Evolutionary conservation across 169 alveolate species (phyloP).

Genomic region (Cryptosporidium muris): DNA sequence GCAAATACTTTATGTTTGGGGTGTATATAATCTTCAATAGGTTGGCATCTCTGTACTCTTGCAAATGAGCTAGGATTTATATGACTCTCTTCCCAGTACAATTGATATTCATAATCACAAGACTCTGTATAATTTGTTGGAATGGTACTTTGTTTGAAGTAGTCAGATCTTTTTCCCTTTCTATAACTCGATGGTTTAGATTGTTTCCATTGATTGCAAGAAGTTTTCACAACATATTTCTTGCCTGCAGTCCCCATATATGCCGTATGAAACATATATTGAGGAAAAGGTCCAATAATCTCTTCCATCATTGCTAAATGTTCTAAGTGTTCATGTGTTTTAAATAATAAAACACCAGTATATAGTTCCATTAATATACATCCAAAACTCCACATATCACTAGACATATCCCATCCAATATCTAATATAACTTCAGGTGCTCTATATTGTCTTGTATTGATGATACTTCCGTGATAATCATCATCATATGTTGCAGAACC

Average conservation of each 20-base stretch:
- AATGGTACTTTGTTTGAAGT: neutral
- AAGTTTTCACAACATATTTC: constrained; percentile 20
- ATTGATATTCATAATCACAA: constrained; percentile 5
- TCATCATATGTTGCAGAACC: constrained; percentile 97
- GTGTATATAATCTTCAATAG: constrained; percentile 78
- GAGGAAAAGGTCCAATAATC: constrained; percentile 83
- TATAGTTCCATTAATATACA: constrained; percentile 93
- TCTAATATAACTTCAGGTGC: constrained; percentile 98
- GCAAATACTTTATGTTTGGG: constrained; percentile 84
- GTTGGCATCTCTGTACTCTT: constrained; percentile 78
- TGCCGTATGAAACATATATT: constrained; percentile 81
- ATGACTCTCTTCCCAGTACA: constrained; percentile 86
- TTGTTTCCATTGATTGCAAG: neutral
- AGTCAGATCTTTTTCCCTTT: neutral
- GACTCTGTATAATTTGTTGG: neutral
- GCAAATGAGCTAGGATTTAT: constrained; percentile 76
- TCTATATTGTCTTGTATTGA: constrained; percentile 97
- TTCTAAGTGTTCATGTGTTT: constrained; percentile 93
- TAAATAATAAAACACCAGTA: constrained; percentile 91
- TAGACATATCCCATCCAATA: constrained; percentile 91
- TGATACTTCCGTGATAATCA: constrained; percentile 94
- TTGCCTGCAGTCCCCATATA: constrained; percentile 39
- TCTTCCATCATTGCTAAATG: constrained; percentile 94
- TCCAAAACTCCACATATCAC: constrained; percentile 97
- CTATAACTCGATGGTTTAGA: neutral